Evolutionary conservation across 2,329 filamentous ascomycete species (phyloP), one percentile per base, ranked within the genome.

Genomic region (Sphaerulina vaccinii): DNA sequence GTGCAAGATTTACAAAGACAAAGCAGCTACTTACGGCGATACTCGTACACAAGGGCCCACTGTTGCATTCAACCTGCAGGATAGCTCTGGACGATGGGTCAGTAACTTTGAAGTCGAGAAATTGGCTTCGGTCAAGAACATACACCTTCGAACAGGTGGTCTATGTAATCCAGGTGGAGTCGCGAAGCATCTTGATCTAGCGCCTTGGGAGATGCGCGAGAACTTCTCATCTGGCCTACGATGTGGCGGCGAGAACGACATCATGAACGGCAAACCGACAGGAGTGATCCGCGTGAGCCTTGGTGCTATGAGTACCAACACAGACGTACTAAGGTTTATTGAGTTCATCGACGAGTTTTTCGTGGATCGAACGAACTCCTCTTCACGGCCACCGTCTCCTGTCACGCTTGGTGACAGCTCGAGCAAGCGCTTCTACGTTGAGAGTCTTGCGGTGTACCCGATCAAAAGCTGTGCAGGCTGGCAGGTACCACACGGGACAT

Each of bases 401-500:
- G 2, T 52, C 7, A 15, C 52, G 3, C 19, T 49, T 1, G 23
- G 15, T 10, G 38, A 45, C 10, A 48, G 54, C 5, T 19, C 35
- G 3, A 21, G 24, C 3, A 47, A 59, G 5, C 51, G 55, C 11
- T 64, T 75, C 51, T 69, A 73, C 54, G 70, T 79, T 45, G 75
- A 78, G 53, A 75, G 71, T 49, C 59, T 79, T 13, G 73, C 71
- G 5, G 81, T 97, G 1, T 99, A 90, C 65, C 93, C 93, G 0
- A 91, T 99, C 65, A 99, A 99, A 70, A 96, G 90, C 67, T 97
- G 93, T 63, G 88, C 84, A 13, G 88, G 88, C 0, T 95, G 87
- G 68, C 75, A 75, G 29, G 77, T 97, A 23, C 86, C 90, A 1
- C 56, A 71, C 0, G 79, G 75, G 2, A 73, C 73, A 6, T 66